phyloP scores from a whole-genome alignment of 495 filamentous ascomycete genomes.

The Aspergillus haitiensis region DNA sequence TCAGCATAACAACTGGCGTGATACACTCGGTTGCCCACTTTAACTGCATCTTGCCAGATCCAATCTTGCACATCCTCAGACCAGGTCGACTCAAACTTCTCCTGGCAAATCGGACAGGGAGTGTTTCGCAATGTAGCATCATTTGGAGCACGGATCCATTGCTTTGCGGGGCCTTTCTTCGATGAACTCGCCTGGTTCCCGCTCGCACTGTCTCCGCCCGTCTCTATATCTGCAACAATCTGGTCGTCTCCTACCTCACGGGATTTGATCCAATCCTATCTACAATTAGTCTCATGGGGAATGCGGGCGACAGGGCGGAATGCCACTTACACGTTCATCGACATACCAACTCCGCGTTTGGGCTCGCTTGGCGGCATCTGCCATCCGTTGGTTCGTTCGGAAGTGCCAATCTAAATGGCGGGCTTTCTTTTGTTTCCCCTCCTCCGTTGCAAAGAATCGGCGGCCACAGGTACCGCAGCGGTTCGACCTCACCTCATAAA shows the following conservation, averaged over 20 bases:
- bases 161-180: slow-evolving; percentile 61
- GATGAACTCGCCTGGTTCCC: slow-evolving; percentile 38
- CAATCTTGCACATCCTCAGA: slow-evolving; percentile 90
- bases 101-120: slow-evolving; percentile 90
- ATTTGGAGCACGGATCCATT: slow-evolving; percentile 80
- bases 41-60: slow-evolving; percentile 91
- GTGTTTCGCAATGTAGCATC: slow-evolving; percentile 67
- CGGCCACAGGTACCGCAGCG: slow-evolving; percentile 89
- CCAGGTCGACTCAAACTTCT: slow-evolving; percentile 86
- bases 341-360: slow-evolving; percentile 93
- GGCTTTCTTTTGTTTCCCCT: slow-evolving; percentile 82
- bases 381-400: slow-evolving; percentile 83
- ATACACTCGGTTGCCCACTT: slow-evolving; percentile 75
- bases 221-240: slow-evolving; percentile 42
- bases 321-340: slow-evolving; percentile 73
- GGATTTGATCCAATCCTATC: slow-evolving; percentile 83
- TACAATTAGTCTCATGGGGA: slow-evolving; percentile 13
- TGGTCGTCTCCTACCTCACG: slow-evolving; percentile 70
- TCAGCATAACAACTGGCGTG: slow-evolving; percentile 89
- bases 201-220: slow-evolving; percentile 35
- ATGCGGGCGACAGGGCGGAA: slow-evolving; percentile 8
- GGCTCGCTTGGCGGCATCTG: slow-evolving; percentile 75
- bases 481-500: slow-evolving; percentile 78
- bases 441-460: slow-evolving; percentile 73
- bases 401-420: slow-evolving; percentile 98